These are phyloP conservation scores for Trametes cubensis DNA, from an alignment of 768 basidiomycete genomes.

Conservation along the genomic window DNA sequence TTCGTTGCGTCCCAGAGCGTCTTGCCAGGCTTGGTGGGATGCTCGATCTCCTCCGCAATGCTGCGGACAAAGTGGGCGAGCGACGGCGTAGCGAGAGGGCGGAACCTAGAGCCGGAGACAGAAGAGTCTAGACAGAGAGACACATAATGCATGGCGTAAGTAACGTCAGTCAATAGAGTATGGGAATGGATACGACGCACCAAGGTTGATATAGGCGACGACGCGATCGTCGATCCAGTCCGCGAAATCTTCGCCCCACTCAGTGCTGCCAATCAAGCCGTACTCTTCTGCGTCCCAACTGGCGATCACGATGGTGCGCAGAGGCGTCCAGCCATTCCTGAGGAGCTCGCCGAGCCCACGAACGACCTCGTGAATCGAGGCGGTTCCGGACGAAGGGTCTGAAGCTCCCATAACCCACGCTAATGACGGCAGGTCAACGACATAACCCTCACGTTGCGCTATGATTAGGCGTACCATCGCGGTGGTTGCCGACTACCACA, in stretches of 20 bases:
- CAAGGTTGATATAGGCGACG: conserved; percentile 86
- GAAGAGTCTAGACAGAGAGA: conserved; percentile 52
- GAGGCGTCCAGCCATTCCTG: conserved; percentile 78
- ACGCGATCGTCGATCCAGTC: conserved; percentile 79
- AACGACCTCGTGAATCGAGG: conserved; percentile 75
- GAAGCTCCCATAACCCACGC: conserved; percentile 78
- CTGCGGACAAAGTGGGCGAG: conserved; percentile 73
- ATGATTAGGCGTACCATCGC: conserved; percentile 62
- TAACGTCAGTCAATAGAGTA: conserved; percentile 3
- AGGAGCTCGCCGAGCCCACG: conserved; percentile 72
- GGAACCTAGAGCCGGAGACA: conserved; percentile 62
- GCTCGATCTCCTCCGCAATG: conserved; percentile 70
- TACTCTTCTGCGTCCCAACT: conserved; percentile 84
- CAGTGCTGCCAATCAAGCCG: conserved; percentile 83
- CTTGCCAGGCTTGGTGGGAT: conserved; percentile 64
- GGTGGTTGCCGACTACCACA: conserved; percentile 84
- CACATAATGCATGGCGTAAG: neutral
- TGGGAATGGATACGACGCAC: conserved; percentile 31
- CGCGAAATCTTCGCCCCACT: conserved; percentile 92
- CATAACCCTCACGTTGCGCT: neutral
- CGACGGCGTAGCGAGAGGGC: conserved; percentile 71
- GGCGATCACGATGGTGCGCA: conserved; percentile 74
- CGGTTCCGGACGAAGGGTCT: conserved; percentile 82
- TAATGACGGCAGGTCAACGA: conserved; percentile 33
- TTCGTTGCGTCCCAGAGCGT: conserved; percentile 79